phyloP scores from a whole-genome alignment of 257 asterid species.

The Nicotiana tabacum region DNA sequence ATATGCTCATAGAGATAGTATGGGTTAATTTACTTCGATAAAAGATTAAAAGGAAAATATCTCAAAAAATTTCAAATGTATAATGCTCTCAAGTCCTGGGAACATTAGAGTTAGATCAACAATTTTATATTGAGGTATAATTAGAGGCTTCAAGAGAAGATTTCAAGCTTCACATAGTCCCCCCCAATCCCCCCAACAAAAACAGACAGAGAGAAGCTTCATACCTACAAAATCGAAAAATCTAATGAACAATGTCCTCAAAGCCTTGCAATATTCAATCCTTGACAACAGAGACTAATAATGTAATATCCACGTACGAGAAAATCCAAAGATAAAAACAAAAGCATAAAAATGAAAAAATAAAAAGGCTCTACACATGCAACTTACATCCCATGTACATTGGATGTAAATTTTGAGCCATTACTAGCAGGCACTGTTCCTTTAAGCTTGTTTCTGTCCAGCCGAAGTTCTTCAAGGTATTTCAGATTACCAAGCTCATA shows the following conservation, averaged over 20 bases:
- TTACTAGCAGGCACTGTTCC: slow-evolving; percentile 63
- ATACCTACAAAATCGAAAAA: neutral
- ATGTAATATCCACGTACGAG: neutral
- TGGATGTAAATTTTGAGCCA: slow-evolving; percentile 40
- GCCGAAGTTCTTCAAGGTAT: slow-evolving; percentile 63
- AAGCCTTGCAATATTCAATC: neutral
- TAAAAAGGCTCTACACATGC: neutral
- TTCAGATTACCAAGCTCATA: slow-evolving; percentile 68
- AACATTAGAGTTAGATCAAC: neutral
- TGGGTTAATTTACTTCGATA: neutral
- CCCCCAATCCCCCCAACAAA: neutral
- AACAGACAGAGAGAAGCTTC: neutral
- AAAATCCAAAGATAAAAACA: neutral
- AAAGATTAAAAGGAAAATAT: neutral
- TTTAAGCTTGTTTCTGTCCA: slow-evolving; percentile 79
- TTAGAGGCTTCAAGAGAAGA: neutral
- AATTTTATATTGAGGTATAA: neutral
- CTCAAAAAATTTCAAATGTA: neutral
- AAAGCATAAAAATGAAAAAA: slow-evolving; percentile 12
- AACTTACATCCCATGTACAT: slow-evolving; percentile 55
- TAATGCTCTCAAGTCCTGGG: neutral
- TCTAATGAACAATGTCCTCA: neutral
- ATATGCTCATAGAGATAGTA: neutral
- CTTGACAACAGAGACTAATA: neutral
- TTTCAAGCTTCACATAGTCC: neutral